Evolutionary conservation across 768 basidiomycete genomes (phyloP), one percentile per base, ranked within the genome.

Genomic region (Tricholomella constricta): DNA sequence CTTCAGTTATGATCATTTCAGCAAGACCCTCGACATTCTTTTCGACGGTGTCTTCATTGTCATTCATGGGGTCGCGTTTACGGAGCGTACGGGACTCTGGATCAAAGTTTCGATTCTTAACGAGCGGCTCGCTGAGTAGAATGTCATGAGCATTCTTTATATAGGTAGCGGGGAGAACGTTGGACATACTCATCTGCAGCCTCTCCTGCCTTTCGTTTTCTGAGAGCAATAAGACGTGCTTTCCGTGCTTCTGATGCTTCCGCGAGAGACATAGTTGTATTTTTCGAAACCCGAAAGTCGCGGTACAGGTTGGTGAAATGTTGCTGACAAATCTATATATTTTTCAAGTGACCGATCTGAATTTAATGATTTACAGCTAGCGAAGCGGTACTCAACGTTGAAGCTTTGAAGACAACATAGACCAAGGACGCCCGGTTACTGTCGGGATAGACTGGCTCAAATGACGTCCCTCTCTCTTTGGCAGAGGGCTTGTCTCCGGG

Each of bases 91-190:
- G 84, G 25, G 92, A 90, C 59, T 85, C 85, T 2, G 94, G 93
- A 70, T 98, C 96, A 68, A 90, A 98, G 64, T 95, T 95, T 31
- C 96, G 84, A 58, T 73, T 82, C 60, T 83, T 82, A 27, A 92
- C 72, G 46, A 86, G 64, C 11, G 83, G 74, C 58, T 78, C 79
- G 38, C 72, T 62, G 26, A 61, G 45, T 38, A 63, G 75, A 52
- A 32, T 34, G 36, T 10, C 19, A 12, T 45, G 25, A 38, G 34
- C 23, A 35, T 32, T 17, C 34, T 44, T 25, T 25, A 5, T 47
- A 15, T 36, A 7, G 22, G 6, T 14, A 27, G 25, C 29, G 25
- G 23, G 26, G 19, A 25, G 44, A 25, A 31, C 11, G 7, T 38
- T n/a, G 20, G 38, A 67, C 65, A 51, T 52, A 78, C 84, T 69